A percentile compares a stretch with the other conserved stretches of the same genome.
These are phyloP conservation scores for Plasmodium vinckei DNA, from an alignment of 169 alveolate genomes.

Conservation along the genomic window DNA sequence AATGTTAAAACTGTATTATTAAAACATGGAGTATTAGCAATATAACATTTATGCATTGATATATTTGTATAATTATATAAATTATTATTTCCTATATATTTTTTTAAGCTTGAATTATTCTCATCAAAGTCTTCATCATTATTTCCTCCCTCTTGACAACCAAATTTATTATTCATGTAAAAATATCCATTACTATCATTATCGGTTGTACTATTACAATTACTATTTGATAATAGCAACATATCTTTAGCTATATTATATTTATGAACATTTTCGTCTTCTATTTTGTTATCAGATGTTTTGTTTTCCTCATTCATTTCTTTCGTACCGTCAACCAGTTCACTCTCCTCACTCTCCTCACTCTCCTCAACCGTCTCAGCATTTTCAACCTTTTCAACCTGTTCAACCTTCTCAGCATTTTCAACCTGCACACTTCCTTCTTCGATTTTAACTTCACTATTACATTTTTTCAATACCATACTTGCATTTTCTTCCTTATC, in stretches of 20 bases:
- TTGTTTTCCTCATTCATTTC: background rate
- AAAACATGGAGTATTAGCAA: background rate
- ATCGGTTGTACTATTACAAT: constrained; percentile 15
- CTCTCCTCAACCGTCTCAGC: too few species aligned
- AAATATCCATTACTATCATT: background rate
- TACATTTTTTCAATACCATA: constrained; percentile 14
- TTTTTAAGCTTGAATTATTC: background rate
- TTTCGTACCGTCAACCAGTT: too few species aligned
- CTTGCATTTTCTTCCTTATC: constrained; percentile 29
- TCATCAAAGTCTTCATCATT: constrained; percentile 8
- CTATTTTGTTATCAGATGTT: background rate
- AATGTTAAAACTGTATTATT: constrained; percentile 29
- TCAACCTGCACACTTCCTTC: background rate
- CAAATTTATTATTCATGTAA: background rate
- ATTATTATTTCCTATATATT: background rate
- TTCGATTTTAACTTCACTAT: constrained; percentile 42
- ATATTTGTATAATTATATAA: background rate
- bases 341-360: too few species aligned
- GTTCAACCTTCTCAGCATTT: background rate
- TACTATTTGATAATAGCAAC: constrained; percentile 32
- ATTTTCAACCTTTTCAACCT: too few species aligned
- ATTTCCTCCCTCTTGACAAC: background rate
- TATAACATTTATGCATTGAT: constrained; percentile 5
- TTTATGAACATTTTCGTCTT: constrained; percentile 48
- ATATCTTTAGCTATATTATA: constrained; percentile 57